These are phyloP conservation scores for Zasmidium angulare DNA, from an alignment of 2,329 filamentous ascomycete genomes.

Conservation along the genomic window DNA sequence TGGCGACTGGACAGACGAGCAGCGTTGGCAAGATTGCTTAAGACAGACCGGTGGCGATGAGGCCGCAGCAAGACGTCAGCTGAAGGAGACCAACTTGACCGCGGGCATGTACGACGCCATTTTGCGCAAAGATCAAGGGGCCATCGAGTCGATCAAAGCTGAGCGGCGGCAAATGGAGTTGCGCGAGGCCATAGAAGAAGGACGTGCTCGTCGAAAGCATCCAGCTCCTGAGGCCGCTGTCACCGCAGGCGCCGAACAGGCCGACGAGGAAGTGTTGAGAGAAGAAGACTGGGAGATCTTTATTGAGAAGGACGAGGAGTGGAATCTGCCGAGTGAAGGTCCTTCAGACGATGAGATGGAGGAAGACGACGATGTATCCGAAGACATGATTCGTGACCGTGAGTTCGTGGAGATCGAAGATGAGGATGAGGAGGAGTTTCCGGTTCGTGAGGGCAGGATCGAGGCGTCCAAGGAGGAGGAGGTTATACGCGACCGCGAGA, in stretches of 20 bases:
- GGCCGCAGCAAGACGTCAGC: not conserved
- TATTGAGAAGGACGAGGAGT: not conserved
- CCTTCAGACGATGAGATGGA: not conserved
- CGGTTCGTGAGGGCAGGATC: slow-evolving; percentile 2
- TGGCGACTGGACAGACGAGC: not conserved
- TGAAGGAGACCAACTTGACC: slow-evolving; percentile 1
- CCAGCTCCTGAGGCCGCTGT: not conserved
- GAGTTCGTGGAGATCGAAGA: slow-evolving; percentile 5
- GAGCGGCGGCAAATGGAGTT: not conserved
- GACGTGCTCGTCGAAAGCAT: not conserved
- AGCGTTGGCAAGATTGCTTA: not conserved
- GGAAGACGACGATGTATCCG: not conserved
- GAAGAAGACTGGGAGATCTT: slow-evolving; percentile 7
- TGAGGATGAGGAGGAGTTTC: not conserved
- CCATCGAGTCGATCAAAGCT: slow-evolving; percentile 5
- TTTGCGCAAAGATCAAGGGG: not conserved
- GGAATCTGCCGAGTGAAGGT: not conserved
- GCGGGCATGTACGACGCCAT: slow-evolving; percentile 7
- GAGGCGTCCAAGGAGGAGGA: not conserved
- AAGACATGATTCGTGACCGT: slow-evolving; percentile 4
- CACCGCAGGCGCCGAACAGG: not conserved
- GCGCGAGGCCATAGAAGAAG: slow-evolving; percentile 2
- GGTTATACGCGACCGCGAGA: not conserved
- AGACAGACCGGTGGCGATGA: not conserved
- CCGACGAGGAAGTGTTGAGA: slow-evolving; percentile 1